Percentiles rank a stretch among this genome's conserved stretches.
These are phyloP conservation scores for Liquidambar formosana DNA, from an alignment of 164 flowering plant species.

Conservation along the genomic window DNA sequence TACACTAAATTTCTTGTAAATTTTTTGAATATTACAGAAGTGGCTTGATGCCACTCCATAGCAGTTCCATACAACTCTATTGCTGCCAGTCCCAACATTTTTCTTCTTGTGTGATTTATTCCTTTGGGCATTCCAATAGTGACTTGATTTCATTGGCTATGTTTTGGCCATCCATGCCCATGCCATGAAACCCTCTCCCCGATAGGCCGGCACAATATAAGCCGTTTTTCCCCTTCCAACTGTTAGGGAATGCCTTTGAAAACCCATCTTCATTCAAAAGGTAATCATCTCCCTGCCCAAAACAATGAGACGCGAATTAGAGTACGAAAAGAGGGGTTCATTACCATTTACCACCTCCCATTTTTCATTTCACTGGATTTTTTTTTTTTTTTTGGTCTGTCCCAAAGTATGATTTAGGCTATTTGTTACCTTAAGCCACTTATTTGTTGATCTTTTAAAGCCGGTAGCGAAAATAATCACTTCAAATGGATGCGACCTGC, in stretches of 20 bases:
- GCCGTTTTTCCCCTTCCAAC: constrained; percentile 74
- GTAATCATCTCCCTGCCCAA: constrained; percentile 47
- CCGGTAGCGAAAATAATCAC: constrained; percentile 67
- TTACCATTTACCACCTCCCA: too few species aligned
- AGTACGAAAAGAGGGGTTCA: too few species aligned
- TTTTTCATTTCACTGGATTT: too few species aligned
- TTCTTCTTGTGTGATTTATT: too few species aligned
- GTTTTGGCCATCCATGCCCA: constrained; percentile 46
- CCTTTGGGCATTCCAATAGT: background rate
- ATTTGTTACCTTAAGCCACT: constrained; percentile 57
- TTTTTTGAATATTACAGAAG: too few species aligned
- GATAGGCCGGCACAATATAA: constrained; percentile 62
- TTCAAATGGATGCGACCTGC: constrained; percentile 42
- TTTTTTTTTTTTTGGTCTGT: too few species aligned
- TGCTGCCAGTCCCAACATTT: too few species aligned
- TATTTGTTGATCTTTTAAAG: constrained; percentile 47
- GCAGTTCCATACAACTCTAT: too few species aligned
- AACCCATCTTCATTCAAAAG: constrained; percentile 59
- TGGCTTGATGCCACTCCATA: too few species aligned
- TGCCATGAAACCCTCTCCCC: constrained; percentile 56
- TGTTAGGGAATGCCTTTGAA: constrained; percentile 46
- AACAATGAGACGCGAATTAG: too few species aligned
- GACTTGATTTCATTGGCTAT: constrained; percentile 58
- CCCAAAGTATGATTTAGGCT: too few species aligned
- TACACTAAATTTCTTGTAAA: too few species aligned